Base-by-base conservation (phyloP, 1,139 yeast genomes). In the Zygosaccharomyces sapae region DNA sequence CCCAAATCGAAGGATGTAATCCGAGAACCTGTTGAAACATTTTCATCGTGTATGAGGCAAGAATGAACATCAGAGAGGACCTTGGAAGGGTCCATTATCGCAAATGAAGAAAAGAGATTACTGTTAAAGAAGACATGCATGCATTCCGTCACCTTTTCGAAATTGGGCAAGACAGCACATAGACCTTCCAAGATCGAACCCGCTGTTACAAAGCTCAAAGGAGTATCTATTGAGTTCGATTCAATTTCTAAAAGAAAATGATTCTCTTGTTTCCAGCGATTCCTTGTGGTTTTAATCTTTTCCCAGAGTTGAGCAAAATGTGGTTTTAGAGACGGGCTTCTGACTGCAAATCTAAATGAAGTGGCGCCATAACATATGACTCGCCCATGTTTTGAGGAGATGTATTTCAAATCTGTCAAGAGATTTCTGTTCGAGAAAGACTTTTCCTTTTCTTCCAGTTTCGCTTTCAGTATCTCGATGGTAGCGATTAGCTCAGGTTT, bases 231-330 rank as follows among this genome's bases (percentile, higher is more conserved):
- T 6, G 30, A 31, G 25, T 41, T 43, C 6, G 35, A 30, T 31
- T 38, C 43, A 18, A 35, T 19, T 2, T 25, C 16, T 4, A 30
- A 27, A 8, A 41, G 36, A 25, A 37, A 37, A 8, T 38, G 36
- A 38, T 43, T 41, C 22, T 43, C 45, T 27, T 19, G 22, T 27
- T 43, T 43, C 45, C 45, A 43, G n/a, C 18, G 19, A 18, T 43
- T 36, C 25, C 45, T 31, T 6, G 33, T 25, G n/a, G 16, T 12
- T 16, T 43, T 37, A 12, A 43, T 8, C 6, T 13, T 38, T 10
- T 43, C 19, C 45, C 45, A 43, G 19, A 43, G 25, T 22, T n/a
- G 33, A 9, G 16, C 41, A n/a, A 27, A 22, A n/a, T 36, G 37
- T 27, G 36, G 25, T 9, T 20, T 16, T 24, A 43, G 27, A 16